Conservation (phyloP, 345 rosid species). For the Sisymbrium altissimum region DNA sequence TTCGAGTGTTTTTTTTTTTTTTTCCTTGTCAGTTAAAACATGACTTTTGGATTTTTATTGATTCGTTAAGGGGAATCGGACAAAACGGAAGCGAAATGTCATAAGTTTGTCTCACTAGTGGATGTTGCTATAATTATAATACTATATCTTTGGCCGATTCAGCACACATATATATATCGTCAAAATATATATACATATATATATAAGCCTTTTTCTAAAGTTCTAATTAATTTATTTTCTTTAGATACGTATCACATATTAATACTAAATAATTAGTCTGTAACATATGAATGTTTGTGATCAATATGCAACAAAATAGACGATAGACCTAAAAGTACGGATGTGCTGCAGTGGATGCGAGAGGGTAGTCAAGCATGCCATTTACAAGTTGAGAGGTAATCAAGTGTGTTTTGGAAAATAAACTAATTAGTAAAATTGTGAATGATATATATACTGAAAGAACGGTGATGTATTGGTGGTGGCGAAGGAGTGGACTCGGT, state of each 20-base stretch:
- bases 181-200: not conserved
- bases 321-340: conserved; percentile 87
- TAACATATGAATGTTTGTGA: conserved; percentile 2
- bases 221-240: not conserved
- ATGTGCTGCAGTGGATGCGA: conserved; percentile 98
- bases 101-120: conserved; percentile 33
- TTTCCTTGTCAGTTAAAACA: conserved; percentile 7
- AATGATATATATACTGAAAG: not conserved
- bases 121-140: conserved; percentile 23
- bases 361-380: conserved; percentile 81
- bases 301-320: conserved; percentile 37
- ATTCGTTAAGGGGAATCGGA: conserved; percentile 27
- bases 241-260: not conserved
- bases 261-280: not conserved
- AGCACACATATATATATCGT: not conserved
- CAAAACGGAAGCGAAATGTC: conserved; percentile 27
- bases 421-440: not conserved
- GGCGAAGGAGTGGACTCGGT: conserved; percentile 74
- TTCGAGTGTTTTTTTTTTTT: not conserved
- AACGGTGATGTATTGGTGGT: not conserved
- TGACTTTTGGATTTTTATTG: conserved; percentile 19
- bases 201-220: not conserved
- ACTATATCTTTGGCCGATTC: conserved; percentile 1
- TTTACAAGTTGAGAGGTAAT: conserved; percentile 80
- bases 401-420: not conserved